These are phyloP conservation scores for Pseudopyricularia cyperi DNA, from an alignment of 2,329 filamentous ascomycete species.

Conservation along the genomic window DNA sequence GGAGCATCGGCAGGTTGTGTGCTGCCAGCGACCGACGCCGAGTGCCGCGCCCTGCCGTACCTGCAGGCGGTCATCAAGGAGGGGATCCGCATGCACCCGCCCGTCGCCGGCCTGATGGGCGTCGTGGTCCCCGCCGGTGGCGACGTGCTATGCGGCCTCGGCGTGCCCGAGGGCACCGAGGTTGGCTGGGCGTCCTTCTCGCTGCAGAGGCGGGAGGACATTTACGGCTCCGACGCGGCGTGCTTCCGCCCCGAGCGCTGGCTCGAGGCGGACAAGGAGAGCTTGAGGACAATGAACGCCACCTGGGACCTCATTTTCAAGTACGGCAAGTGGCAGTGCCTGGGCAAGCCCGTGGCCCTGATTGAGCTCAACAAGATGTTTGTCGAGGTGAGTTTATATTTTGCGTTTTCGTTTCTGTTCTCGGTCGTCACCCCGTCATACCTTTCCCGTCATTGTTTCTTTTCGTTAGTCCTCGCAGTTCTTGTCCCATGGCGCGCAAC, in stretches of 20 bases:
- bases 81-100: conserved; percentile 30
- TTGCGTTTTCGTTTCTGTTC: too few relatives aligned
- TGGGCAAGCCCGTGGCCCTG: conserved; percentile 27
- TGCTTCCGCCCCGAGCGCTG: conserved; percentile 32
- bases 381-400: conserved; percentile 11
- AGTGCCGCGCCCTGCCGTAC: conserved; percentile 27
- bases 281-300: conserved; percentile 11
- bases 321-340: conserved; percentile 22
- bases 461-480: too few relatives aligned
- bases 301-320: conserved; percentile 24
- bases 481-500: background rate
- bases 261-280: conserved; percentile 18
- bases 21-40: conserved; percentile 20
- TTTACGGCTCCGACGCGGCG: conserved; percentile 23
- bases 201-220: conserved; percentile 21
- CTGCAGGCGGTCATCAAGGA: conserved; percentile 37
- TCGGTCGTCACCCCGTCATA: too few relatives aligned
- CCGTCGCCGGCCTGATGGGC: conserved; percentile 19
- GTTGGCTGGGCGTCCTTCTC: conserved; percentile 29
- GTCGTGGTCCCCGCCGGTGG: conserved; percentile 22
- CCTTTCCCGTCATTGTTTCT: background rate
- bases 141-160: conserved; percentile 22
- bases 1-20: too few relatives aligned
- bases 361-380: conserved; percentile 26
- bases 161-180: conserved; percentile 30